Base-by-base conservation (phyloP, 1,284 basidiomycete genomes). In the Chondrostereum purpureum region DNA sequence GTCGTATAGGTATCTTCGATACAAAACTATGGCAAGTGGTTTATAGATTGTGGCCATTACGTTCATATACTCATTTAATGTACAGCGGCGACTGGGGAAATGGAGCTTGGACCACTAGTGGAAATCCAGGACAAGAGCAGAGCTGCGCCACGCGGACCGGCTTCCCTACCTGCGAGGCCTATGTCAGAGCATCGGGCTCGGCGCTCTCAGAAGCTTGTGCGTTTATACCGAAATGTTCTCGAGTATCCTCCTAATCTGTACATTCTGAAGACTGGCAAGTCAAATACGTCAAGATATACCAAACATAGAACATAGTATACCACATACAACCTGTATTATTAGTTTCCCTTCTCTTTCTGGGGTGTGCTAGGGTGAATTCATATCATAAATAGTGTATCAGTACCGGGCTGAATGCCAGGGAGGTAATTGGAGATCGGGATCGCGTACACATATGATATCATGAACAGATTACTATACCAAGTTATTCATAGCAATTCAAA, bases 1-100 rank as follows among this genome's bases (percentile, higher is more conserved):
- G 56, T 91, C 78, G 71, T 93, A 31, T 31, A 31, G 78, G 76
- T 39, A 90, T 92, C 57, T 84, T 90, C 55, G 83, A 89, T 58
- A 91, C 85, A 20, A 88, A 87, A 3, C 68, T 92, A 44, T 88
- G 87, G 79, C 81, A 57, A 39, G 78, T n/a, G 31, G 37, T 38
- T 47, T 52, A n/a, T n/a, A n/a, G n/a, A n/a, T 23, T 59, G 54
- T 43, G 51, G 53, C 44, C 35, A 52, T 52, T 37, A 50, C 55
- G 31, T 46, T 16, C 14, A 16, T 10, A 22, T 17, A 23, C n/a
- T 18, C 50, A 27, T 36, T 38, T 13, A 13, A 41, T 21, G 2
- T 19, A 44, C 55, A 90, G 89, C 55, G 91, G 91, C 50, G 86
- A 92, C 54, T 94, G 89, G 92, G 91, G 90, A 11, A 80, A 81